Percentiles rank a stretch among this genome's conserved stretches.
These are phyloP conservation scores for Aspergillus cejpii DNA, from an alignment of 2,329 filamentous ascomycete species.

Conservation along the genomic window DNA sequence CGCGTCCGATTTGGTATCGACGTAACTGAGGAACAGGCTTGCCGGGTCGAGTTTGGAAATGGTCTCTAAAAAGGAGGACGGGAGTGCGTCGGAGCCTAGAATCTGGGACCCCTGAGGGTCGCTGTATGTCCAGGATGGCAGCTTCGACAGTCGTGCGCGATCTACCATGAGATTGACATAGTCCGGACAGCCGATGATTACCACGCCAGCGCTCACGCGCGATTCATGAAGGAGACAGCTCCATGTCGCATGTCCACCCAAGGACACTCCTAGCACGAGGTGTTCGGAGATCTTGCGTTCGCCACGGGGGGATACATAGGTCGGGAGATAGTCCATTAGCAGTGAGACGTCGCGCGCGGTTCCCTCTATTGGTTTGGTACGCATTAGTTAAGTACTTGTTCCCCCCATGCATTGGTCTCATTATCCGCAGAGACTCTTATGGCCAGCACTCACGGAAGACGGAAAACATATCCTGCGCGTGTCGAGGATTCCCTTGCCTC, in stretches of 20 bases:
- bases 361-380: constrained; percentile 40
- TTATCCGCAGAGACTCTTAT: neutral
- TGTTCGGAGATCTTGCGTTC: constrained; percentile 53
- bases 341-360: constrained; percentile 68
- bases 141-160: constrained; percentile 65
- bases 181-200: constrained; percentile 85
- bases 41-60: constrained; percentile 67
- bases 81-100: constrained; percentile 72
- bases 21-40: constrained; percentile 59
- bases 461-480: constrained; percentile 89
- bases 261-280: constrained; percentile 70
- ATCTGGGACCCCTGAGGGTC: constrained; percentile 57
- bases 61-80: constrained; percentile 56
- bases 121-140: constrained; percentile 53
- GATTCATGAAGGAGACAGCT: constrained; percentile 71
- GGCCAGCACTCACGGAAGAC: constrained; percentile 56
- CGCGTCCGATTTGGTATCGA: constrained; percentile 18
- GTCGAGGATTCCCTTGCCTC: constrained; percentile 68
- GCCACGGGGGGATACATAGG: constrained; percentile 59
- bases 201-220: constrained; percentile 68
- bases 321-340: constrained; percentile 70
- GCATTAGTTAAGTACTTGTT: neutral
- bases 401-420: neutral
- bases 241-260: constrained; percentile 87
- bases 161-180: constrained; percentile 73